Evolutionary conservation across 2,329 filamentous ascomycete species (phyloP).

Genomic region (Coniochaeta hoffmannii): DNA sequence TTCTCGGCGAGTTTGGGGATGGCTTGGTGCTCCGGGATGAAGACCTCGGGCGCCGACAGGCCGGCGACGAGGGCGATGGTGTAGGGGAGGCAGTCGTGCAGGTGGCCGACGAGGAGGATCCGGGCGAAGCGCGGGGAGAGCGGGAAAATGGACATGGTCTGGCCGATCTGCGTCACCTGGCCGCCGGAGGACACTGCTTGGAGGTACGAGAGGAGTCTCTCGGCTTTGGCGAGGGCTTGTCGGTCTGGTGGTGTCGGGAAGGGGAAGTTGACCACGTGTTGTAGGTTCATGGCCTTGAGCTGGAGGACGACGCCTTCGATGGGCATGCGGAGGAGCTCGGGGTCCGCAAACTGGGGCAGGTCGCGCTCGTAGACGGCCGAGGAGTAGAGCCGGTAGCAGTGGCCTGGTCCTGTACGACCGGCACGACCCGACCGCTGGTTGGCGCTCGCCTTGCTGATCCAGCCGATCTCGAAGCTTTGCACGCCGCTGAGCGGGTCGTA

Average conservation of each 20-base stretch:
- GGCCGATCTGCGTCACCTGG: constrained; percentile 70
- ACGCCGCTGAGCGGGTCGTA: constrained; percentile 86
- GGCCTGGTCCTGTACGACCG: constrained; percentile 88
- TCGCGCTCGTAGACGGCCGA: constrained; percentile 90
- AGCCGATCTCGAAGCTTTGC: constrained; percentile 89
- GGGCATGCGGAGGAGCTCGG: constrained; percentile 84
- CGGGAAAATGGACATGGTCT: constrained; percentile 80
- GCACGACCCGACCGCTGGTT: constrained; percentile 88
- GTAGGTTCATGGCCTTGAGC: constrained; percentile 89
- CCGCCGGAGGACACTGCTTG: constrained; percentile 68
- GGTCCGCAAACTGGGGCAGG: constrained; percentile 77
- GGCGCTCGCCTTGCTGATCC: constrained; percentile 96
- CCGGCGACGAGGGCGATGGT: constrained; percentile 84
- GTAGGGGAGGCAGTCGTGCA: constrained; percentile 75
- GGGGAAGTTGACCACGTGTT: constrained; percentile 87
- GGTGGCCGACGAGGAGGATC: constrained; percentile 82
- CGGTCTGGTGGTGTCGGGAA: constrained; percentile 87
- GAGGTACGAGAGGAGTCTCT: constrained; percentile 78
- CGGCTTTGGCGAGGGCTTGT: constrained; percentile 69
- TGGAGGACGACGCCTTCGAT: constrained; percentile 90
- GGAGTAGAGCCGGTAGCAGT: constrained; percentile 92
- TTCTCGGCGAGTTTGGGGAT: constrained; percentile 49
- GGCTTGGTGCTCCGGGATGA: constrained; percentile 73
- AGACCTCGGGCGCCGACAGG: constrained; percentile 81
- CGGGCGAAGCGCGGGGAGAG: constrained; percentile 85